phyloP scores from a whole-genome alignment of 495 filamentous ascomycete genomes.

The Annulohypoxylon stygium region DNA sequence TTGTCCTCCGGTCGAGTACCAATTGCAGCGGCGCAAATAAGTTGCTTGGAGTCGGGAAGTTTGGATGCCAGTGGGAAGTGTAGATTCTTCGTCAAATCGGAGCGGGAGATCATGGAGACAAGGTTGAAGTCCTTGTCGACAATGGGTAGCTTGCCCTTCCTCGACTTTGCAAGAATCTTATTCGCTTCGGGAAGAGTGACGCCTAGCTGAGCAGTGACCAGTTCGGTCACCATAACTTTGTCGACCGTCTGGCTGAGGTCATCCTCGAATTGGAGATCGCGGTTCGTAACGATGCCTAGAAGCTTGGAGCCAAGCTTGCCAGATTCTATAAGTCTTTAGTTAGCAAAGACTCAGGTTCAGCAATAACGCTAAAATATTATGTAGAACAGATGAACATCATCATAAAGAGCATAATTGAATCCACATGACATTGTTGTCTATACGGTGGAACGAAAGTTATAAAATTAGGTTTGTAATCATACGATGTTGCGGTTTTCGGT shows the following conservation, averaged over 20 bases:
- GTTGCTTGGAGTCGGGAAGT: constrained; percentile 96
- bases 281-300: constrained; percentile 95
- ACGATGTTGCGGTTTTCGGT: constrained; percentile 48
- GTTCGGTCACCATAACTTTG: constrained; percentile 93
- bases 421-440: constrained; percentile 89
- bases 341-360: constrained; percentile 23
- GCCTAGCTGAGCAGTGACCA: constrained; percentile 89
- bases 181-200: constrained; percentile 92
- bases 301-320: constrained; percentile 95
- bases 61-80: constrained; percentile 98
- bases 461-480: constrained; percentile 80
- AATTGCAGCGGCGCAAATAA: constrained; percentile 94
- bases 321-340: constrained; percentile 71
- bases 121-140: constrained; percentile 89
- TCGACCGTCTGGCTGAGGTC: constrained; percentile 79
- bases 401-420: constrained; percentile 69
- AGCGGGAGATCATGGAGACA: constrained; percentile 93
- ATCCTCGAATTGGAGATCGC: constrained; percentile 96
- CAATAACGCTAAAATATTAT: constrained; percentile 52
- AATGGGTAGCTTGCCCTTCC: constrained; percentile 99
- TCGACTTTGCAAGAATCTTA: constrained; percentile 89
- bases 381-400: constrained; percentile 41
- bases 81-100: constrained; percentile 98
- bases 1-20: constrained; percentile 96
- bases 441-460: constrained; percentile 99